Conservation (phyloP, 148 eudicot genomes). For the Cornus controversa region DNA sequence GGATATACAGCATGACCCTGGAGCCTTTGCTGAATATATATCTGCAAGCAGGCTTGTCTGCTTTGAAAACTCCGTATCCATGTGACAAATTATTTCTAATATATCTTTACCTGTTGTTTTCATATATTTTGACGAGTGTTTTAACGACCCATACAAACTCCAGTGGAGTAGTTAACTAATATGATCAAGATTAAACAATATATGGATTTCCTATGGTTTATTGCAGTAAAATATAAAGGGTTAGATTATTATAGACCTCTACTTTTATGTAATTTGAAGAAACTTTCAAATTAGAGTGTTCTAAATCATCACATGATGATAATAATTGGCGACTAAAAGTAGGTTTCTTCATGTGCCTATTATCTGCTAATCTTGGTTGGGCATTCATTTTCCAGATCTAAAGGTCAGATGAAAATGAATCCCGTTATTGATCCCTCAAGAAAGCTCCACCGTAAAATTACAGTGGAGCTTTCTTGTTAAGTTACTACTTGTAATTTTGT, state of each 20-base stretch:
- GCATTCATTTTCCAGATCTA: not conserved
- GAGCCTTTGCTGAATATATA: constrained; percentile 92
- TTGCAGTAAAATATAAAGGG: not conserved
- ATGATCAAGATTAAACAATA: not conserved
- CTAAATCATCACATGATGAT: not conserved
- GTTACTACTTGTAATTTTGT: not conserved
- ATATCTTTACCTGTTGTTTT: not conserved
- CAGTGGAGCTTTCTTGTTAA: not conserved
- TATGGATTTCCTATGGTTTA: not conserved
- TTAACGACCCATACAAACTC: not conserved
- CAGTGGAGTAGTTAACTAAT: not conserved
- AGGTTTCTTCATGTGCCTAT: not conserved
- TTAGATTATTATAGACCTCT: not conserved
- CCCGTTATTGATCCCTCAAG: not conserved
- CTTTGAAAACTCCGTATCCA: constrained; percentile 99
- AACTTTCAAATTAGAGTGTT: not conserved
- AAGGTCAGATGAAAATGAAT: not conserved
- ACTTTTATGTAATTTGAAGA: not conserved
- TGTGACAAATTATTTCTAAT: not conserved
- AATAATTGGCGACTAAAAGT: not conserved
- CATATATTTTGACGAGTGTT: not conserved
- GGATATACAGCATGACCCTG: constrained; percentile 88
- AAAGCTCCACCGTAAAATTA: not conserved
- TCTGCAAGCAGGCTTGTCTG: constrained; percentile 96
- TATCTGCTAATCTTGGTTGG: not conserved